A percentile compares a stretch with the other conserved stretches of the same genome.
These are phyloP conservation scores for Curvularia sp. DNA, from an alignment of 2,329 filamentous ascomycete genomes.

Conservation along the genomic window DNA sequence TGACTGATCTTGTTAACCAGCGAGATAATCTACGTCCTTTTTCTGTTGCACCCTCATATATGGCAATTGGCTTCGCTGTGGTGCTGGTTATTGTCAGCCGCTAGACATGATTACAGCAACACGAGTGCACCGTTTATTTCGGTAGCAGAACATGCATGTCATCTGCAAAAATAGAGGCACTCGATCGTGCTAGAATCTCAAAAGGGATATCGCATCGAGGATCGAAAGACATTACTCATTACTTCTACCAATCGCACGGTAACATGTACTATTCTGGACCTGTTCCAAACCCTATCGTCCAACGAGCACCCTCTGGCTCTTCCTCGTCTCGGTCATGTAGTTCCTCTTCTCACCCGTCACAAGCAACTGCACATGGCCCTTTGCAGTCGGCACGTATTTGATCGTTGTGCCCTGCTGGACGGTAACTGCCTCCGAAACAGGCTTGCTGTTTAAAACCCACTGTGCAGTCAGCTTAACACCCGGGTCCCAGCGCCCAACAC, in stretches of 20 bases:
- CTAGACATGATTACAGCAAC: too few species aligned
- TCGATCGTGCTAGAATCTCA: too few species aligned
- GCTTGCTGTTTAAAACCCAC: conserved; percentile 42
- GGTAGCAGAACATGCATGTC: too few species aligned
- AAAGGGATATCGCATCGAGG: not conserved
- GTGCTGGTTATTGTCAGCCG: too few species aligned
- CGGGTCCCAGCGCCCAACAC: conserved; percentile 49
- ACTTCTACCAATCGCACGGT: not conserved
- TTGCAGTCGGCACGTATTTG: conserved; percentile 18
- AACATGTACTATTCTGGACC: not conserved
- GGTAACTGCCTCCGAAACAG: conserved; percentile 27
- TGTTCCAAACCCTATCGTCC: not conserved
- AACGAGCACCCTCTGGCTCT: conserved; percentile 24
- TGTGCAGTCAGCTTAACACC: conserved; percentile 45
- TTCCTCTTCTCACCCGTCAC: conserved; percentile 34
- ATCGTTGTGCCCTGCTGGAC: conserved; percentile 34
- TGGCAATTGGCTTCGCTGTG: too few species aligned
- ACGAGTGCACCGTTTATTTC: too few species aligned
- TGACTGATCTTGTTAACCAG: too few species aligned
- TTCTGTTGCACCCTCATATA: too few species aligned
- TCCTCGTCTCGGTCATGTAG: conserved; percentile 32
- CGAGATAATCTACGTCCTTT: too few species aligned
- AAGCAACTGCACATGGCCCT: conserved; percentile 20
- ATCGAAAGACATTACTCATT: not conserved
- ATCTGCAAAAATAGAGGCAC: too few species aligned